phyloP scores from a whole-genome alignment of 768 basidiomycete species.

The Baorangia bicolor region DNA sequence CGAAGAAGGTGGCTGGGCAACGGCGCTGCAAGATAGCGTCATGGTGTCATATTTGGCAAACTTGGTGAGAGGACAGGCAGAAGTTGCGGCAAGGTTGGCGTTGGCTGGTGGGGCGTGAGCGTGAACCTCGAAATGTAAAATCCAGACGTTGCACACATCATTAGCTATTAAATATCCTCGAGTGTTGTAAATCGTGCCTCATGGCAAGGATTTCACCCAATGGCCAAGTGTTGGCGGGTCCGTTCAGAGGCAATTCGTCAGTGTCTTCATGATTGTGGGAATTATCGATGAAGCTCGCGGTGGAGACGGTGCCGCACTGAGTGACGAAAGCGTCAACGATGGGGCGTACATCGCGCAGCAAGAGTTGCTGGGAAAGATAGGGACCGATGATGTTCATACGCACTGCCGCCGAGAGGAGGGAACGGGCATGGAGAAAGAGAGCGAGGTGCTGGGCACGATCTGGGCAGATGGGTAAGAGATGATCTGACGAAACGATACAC shows the following conservation, averaged over 20 bases:
- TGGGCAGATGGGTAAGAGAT: constrained; percentile 31
- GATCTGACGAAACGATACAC: not conserved
- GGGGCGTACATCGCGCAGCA: constrained; percentile 69
- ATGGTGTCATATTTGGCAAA: constrained; percentile 96
- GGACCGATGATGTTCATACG: constrained; percentile 91
- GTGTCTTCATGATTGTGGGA: not conserved
- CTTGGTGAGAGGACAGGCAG: constrained; percentile 89
- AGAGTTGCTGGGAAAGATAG: constrained; percentile 85
- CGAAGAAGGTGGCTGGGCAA: constrained; percentile 73
- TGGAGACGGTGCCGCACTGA: constrained; percentile 48
- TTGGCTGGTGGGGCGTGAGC: constrained; percentile 49
- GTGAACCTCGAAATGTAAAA: constrained; percentile 3
- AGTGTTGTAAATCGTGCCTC: constrained; percentile 93
- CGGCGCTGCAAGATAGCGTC: constrained; percentile 83
- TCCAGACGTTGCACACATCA: not conserved
- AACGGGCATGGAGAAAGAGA: constrained; percentile 89
- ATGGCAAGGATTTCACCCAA: constrained; percentile 88
- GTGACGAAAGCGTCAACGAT: constrained; percentile 57
- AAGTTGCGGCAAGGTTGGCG: constrained; percentile 84
- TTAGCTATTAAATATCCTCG: constrained; percentile 89
- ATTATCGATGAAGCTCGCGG: constrained; percentile 37
- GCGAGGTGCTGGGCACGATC: constrained; percentile 85
- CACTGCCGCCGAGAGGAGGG: constrained; percentile 88
- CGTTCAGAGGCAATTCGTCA: constrained; percentile 36
- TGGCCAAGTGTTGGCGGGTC: constrained; percentile 93